A percentile compares a stretch with the other conserved stretches of the same genome.
phyloP scores from a whole-genome alignment of 2,329 filamentous ascomycete genomes.

The Apiospora phragmitis region DNA sequence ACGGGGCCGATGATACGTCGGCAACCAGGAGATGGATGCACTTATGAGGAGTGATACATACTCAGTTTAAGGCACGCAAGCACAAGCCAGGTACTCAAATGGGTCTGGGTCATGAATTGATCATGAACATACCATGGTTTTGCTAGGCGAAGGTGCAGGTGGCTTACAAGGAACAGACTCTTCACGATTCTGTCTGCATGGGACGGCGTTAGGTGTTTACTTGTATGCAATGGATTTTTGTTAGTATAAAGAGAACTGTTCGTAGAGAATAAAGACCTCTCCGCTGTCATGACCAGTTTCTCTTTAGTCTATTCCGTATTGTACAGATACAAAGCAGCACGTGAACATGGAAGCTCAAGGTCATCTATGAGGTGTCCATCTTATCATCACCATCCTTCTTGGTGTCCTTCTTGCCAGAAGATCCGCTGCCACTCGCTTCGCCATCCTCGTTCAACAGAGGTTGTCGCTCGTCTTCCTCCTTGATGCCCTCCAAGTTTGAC shows the following conservation, averaged over 20 bases:
- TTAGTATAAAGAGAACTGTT: not conserved
- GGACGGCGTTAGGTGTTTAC: conserved; percentile 12
- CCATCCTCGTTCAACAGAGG: conserved; percentile 65
- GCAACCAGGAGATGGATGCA: not conserved
- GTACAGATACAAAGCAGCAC: conserved; percentile 10
- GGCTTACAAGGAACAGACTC: conserved; percentile 5
- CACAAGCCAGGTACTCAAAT: not conserved
- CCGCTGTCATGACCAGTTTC: not conserved
- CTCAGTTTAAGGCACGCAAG: not conserved
- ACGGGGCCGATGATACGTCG: conserved; percentile 12
- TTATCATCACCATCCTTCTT: conserved; percentile 64
- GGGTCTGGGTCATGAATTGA: not conserved
- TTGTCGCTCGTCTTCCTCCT: conserved; percentile 73
- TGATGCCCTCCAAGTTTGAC: conserved; percentile 76
- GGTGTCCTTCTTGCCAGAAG: conserved; percentile 50
- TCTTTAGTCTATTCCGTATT: conserved; percentile 13
- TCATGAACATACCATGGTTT: not conserved
- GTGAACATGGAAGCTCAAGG: not conserved
- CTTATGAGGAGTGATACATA: not conserved
- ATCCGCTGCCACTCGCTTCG: conserved; percentile 57
- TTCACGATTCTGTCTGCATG: conserved; percentile 12
- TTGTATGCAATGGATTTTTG: not conserved
- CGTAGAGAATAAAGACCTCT: not conserved
- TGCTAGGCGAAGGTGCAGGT: not conserved
- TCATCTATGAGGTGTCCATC: conserved; percentile 81